Percentiles rank a stretch among this genome's conserved stretches.
Conservation (phyloP, 2,329 filamentous ascomycete genomes). For the Ceratocystis destructans region DNA sequence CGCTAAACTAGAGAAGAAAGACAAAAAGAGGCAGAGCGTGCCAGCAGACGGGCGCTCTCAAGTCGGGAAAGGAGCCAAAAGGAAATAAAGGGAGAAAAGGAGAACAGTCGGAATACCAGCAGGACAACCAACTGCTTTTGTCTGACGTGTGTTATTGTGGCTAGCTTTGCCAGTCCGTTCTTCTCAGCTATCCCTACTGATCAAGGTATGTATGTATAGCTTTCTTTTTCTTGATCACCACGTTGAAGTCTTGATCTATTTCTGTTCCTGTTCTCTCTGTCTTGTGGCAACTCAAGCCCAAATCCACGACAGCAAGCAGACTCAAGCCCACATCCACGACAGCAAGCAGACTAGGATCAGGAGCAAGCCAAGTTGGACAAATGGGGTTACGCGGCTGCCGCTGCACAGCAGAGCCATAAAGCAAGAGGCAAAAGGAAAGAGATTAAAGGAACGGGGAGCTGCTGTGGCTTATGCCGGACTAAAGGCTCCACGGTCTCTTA, state of each 20-base stretch:
- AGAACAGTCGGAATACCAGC: neutral
- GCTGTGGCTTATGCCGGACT: neutral
- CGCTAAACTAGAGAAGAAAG: neutral
- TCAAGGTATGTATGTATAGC: no score
- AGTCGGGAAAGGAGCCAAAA: no score
- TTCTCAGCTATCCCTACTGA: no score
- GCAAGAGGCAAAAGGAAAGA: neutral
- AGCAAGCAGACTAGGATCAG: neutral
- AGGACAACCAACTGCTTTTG: neutral
- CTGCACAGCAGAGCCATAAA: no score
- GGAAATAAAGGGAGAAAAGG: neutral
- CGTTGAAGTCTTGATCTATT: neutral
- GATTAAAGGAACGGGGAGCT: neutral
- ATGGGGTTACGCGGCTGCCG: no score
- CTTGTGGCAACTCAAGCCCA: conserved; percentile 1
- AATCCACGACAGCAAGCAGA: neutral
- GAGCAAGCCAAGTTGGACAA: neutral
- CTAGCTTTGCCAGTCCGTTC: neutral
- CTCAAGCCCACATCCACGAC: neutral
- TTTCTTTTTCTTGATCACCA: neutral
- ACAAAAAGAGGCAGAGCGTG: neutral
- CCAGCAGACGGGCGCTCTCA: neutral
- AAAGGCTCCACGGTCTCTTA: neutral
- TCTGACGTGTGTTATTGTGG: neutral
- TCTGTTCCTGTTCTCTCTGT: neutral